Evolutionary conservation across 768 basidiomycete genomes (phyloP).

Genomic region (Trametes gibbosa): DNA sequence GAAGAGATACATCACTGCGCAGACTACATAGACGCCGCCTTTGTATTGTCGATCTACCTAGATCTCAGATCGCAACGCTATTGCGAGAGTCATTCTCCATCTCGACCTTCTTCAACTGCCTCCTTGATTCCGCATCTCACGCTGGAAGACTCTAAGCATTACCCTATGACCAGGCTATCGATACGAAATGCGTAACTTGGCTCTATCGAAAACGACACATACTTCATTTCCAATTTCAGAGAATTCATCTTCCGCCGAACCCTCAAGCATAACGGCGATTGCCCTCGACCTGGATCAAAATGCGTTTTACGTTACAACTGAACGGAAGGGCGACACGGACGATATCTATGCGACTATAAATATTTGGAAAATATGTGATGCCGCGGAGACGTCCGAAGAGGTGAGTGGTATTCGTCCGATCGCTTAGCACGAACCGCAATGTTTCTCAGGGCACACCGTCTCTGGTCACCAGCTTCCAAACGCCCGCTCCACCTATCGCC

Average conservation of each 20-base stretch:
- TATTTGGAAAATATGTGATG: constrained; percentile 45
- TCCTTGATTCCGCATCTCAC: too few relatives aligned
- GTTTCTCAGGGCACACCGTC: constrained; percentile 9
- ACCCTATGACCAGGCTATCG: too few relatives aligned
- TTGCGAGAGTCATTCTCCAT: too few relatives aligned
- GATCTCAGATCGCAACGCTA: too few relatives aligned
- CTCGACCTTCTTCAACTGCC: too few relatives aligned
- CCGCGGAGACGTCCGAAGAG: constrained; percentile 5
- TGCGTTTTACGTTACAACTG: constrained; percentile 56
- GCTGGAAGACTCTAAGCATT: too few relatives aligned
- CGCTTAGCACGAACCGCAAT: neutral
- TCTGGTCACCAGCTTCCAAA: constrained; percentile 17
- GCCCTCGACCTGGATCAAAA: constrained; percentile 66
- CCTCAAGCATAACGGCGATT: constrained; percentile 19
- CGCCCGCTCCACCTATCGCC: constrained; percentile 14
- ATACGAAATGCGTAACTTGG: constrained; percentile 16
- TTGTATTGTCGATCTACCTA: too few relatives aligned
- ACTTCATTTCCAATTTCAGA: constrained; percentile 5
- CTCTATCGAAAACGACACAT: neutral
- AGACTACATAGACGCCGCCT: too few relatives aligned
- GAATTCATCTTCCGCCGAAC: neutral
- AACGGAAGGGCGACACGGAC: constrained; percentile 41
- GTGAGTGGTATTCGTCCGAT: neutral
- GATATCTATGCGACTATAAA: constrained; percentile 43
- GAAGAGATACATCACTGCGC: too few relatives aligned